These are phyloP conservation scores for Mycosphaerelloides madeirae DNA, from an alignment of 2,329 filamentous ascomycete species.

Conservation along the genomic window DNA sequence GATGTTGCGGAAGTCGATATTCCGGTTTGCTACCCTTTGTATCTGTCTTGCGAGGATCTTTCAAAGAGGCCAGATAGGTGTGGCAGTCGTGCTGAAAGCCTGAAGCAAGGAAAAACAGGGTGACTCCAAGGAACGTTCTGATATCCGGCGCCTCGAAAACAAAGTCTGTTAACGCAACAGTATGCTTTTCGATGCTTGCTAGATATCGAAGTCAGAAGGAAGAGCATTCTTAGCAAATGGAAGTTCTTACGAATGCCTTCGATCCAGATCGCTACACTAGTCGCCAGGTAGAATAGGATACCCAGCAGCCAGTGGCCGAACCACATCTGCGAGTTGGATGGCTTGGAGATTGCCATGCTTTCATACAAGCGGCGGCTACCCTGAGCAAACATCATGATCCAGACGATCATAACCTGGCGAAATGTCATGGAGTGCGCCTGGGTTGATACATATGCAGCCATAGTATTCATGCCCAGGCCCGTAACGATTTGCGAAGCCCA, in stretches of 20 bases:
- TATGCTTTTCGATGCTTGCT: conserved; percentile 33
- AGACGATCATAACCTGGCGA: conserved; percentile 61
- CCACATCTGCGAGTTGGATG: conserved; percentile 76
- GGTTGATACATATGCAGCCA: conserved; percentile 34
- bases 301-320: conserved; percentile 77
- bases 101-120: conserved; percentile 66
- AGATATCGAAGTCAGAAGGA: conserved; percentile 5
- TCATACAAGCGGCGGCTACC: conserved; percentile 72
- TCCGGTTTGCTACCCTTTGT: conserved; percentile 42
- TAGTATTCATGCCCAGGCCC: conserved; percentile 50
- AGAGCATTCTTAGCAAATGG: neutral
- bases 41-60: conserved; percentile 8
- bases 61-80: conserved; percentile 42
- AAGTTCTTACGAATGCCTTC: conserved; percentile 64
- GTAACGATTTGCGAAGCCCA: conserved; percentile 59
- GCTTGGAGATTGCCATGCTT: conserved; percentile 59
- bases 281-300: conserved; percentile 68
- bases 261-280: conserved; percentile 75
- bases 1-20: conserved; percentile 73
- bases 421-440: conserved; percentile 49
- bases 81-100: conserved; percentile 63
- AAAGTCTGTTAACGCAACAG: conserved; percentile 34
- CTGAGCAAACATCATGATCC: conserved; percentile 71
- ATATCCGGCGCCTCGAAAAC: conserved; percentile 40
- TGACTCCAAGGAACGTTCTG: conserved; percentile 53